These are phyloP conservation scores for Trichocomaceae sp. DNA, from an alignment of 2,329 filamentous ascomycete genomes.

Conservation along the genomic window DNA sequence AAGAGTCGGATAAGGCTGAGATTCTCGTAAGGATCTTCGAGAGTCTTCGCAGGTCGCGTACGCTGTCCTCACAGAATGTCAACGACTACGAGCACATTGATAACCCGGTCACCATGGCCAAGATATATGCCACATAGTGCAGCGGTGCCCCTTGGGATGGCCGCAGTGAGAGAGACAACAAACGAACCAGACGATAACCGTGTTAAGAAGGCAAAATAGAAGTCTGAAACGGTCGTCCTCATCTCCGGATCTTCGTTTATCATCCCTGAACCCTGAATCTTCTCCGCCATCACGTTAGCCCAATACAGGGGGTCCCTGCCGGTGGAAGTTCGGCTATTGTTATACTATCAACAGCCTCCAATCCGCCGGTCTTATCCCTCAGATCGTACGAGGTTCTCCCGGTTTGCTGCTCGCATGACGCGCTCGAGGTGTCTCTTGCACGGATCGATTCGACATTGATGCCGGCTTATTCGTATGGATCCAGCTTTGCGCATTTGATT, in stretches of 20 bases:
- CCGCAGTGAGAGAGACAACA: neutral
- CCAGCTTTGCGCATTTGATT: constrained; percentile 17
- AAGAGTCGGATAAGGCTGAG: too few species aligned
- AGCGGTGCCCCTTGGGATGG: neutral
- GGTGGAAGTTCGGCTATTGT: neutral
- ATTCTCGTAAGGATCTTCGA: too few species aligned
- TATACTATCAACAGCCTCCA: constrained; percentile 14
- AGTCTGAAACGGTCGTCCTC: neutral
- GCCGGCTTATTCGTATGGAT: constrained; percentile 14
- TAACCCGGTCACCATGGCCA: constrained; percentile 17
- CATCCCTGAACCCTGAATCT: constrained; percentile 3
- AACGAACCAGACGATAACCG: neutral
- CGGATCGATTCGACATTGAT: constrained; percentile 15
- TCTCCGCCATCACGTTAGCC: neutral
- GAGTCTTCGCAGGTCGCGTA: constrained; percentile 7
- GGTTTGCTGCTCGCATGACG: constrained; percentile 10
- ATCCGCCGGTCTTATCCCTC: constrained; percentile 13
- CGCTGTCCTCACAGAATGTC: constrained; percentile 14
- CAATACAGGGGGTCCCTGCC: neutral
- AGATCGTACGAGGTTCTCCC: constrained; percentile 4
- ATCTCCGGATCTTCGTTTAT: neutral
- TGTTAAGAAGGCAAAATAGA: neutral
- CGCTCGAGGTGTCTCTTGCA: constrained; percentile 17
- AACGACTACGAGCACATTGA: constrained; percentile 14
- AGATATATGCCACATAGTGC: constrained; percentile 16